Percentiles rank a stretch among this genome's conserved stretches.
Conservation (phyloP, 495 filamentous ascomycete genomes). For the Margaritispora aquatica region DNA sequence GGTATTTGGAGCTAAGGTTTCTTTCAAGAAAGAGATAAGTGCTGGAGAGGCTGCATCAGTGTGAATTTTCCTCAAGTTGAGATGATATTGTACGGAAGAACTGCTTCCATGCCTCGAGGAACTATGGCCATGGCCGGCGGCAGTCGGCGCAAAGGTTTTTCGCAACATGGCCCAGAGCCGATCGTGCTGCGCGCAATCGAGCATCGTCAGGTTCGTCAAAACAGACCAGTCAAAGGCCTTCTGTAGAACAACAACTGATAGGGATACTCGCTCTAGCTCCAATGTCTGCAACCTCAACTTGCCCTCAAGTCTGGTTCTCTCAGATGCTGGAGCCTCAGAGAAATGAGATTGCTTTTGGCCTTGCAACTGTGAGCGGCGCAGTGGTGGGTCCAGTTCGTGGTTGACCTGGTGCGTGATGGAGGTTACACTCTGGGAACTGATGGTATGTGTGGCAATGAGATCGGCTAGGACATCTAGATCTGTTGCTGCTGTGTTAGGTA, state of each 20-base stretch:
- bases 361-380: slow-evolving; percentile 12
- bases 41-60: slow-evolving; percentile 73
- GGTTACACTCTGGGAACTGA: neutral
- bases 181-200: slow-evolving; percentile 73
- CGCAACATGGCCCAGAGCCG: slow-evolving; percentile 76
- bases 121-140: slow-evolving; percentile 14
- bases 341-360: slow-evolving; percentile 16
- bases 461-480: slow-evolving; percentile 12
- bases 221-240: slow-evolving; percentile 74
- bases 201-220: slow-evolving; percentile 72
- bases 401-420: neutral
- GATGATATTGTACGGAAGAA: slow-evolving; percentile 49
- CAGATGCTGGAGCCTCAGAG: slow-evolving; percentile 10
- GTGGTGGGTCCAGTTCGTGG: slow-evolving; percentile 1
- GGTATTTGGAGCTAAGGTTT: slow-evolving; percentile 78
- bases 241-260: slow-evolving; percentile 63
- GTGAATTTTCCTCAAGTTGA: slow-evolving; percentile 75
- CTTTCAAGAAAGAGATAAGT: slow-evolving; percentile 77
- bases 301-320: slow-evolving; percentile 31
- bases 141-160: slow-evolving; percentile 60
- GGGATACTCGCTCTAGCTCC: slow-evolving; percentile 74
- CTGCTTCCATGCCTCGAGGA: slow-evolving; percentile 20
- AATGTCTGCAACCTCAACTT: slow-evolving; percentile 67
- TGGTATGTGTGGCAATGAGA: slow-evolving; percentile 12
- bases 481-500: slow-evolving; percentile 6